A percentile compares a stretch with the other conserved stretches of the same genome.
Evolutionary conservation across 2,329 filamentous ascomycete genomes (phyloP).

Genomic region (Trichoderma sp.): DNA sequence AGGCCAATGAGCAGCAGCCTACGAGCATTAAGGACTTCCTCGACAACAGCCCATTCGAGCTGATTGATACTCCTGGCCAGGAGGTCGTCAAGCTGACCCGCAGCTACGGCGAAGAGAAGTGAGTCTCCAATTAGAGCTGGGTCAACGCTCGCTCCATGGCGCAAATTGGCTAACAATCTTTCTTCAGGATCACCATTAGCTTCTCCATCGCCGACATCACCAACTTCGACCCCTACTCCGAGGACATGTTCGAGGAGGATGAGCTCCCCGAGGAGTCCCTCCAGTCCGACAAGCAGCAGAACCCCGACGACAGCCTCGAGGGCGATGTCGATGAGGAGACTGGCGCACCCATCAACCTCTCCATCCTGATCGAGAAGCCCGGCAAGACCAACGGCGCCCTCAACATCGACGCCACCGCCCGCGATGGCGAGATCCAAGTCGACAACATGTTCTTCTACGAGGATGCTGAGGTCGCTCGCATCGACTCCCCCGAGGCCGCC

Average conservation of each 20-base stretch:
- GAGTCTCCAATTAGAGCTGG: not conserved
- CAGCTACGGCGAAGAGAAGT: conserved; percentile 87
- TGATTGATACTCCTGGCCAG: conserved; percentile 78
- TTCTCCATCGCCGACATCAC: conserved; percentile 46
- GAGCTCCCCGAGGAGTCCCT: conserved; percentile 44
- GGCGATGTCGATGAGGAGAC: conserved; percentile 55
- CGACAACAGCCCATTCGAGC: conserved; percentile 79
- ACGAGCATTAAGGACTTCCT: conserved; percentile 84
- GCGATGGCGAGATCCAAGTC: conserved; percentile 83
- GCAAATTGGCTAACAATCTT: conserved; percentile 16
- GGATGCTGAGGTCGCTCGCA: conserved; percentile 74
- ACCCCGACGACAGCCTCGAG: conserved; percentile 46
- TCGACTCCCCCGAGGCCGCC: conserved; percentile 72
- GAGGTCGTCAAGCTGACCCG: conserved; percentile 86
- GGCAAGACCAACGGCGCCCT: conserved; percentile 71
- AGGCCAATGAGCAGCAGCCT: conserved; percentile 69
- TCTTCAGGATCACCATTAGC: conserved; percentile 44
- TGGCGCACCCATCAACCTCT: conserved; percentile 77
- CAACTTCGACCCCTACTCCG: conserved; percentile 42
- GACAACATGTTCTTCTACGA: conserved; percentile 90
- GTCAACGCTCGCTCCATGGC: not conserved
- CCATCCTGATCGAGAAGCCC: conserved; percentile 85
- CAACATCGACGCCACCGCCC: conserved; percentile 80
- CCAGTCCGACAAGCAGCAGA: conserved; percentile 57
- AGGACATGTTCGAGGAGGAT: conserved; percentile 45